A percentile compares a stretch with the other conserved stretches of the same genome.
Evolutionary conservation across 2,329 filamentous ascomycete species (phyloP).

Genomic region (Pseudopyrenochaeta lycopersici): DNA sequence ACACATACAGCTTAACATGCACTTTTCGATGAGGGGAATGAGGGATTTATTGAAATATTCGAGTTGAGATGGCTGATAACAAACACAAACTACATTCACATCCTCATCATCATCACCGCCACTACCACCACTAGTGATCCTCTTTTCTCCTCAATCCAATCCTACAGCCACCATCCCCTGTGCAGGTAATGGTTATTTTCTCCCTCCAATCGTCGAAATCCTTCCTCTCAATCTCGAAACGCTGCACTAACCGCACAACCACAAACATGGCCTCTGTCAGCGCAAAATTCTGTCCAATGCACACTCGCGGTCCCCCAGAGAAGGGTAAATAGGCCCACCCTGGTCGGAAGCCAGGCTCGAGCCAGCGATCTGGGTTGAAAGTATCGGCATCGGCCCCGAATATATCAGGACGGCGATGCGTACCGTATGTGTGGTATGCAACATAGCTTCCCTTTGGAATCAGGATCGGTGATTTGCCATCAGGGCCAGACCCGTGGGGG

Average conservation of each 20-base stretch:
- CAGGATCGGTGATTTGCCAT: constrained; percentile 34
- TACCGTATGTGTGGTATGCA: constrained; percentile 23
- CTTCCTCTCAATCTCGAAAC: constrained; percentile 24
- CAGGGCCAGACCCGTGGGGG: constrained; percentile 40
- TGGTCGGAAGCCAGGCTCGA: constrained; percentile 27
- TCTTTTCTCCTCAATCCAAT: constrained; percentile 16
- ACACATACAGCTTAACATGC: not conserved
- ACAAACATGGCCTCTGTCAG: constrained; percentile 33
- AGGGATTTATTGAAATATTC: not conserved
- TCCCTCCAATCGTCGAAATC: constrained; percentile 33
- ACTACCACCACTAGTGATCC: not conserved
- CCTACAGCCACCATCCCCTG: constrained; percentile 25
- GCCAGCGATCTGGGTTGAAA: constrained; percentile 48
- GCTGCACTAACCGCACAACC: constrained; percentile 30
- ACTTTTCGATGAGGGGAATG: not conserved
- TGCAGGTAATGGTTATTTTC: constrained; percentile 30
- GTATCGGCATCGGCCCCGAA: constrained; percentile 42
- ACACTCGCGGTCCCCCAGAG: constrained; percentile 34
- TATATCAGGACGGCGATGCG: constrained; percentile 42
- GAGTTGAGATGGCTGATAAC: not conserved
- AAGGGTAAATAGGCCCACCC: constrained; percentile 43
- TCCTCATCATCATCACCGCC: too few relatives aligned
- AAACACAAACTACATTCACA: too few relatives aligned
- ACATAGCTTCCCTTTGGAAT: constrained; percentile 36
- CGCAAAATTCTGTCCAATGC: constrained; percentile 40